Percentiles rank a stretch among this genome's conserved stretches.
Conservation (phyloP, 208 protist genomes). For the Leishmania gerbilli region DNA sequence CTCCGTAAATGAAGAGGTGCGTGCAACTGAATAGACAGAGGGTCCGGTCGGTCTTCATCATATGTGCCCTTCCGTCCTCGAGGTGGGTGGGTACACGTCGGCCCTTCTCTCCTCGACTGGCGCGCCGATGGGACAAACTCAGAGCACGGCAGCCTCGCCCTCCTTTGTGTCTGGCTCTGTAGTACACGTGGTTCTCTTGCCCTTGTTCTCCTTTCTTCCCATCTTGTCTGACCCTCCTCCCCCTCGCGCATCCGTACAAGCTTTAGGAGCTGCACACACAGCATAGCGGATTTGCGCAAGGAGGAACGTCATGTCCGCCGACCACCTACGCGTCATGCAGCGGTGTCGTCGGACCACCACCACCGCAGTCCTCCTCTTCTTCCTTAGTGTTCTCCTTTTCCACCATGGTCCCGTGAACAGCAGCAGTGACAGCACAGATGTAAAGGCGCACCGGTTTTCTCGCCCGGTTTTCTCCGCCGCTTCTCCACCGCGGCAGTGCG, state of each 20-base stretch:
- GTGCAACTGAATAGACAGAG: background rate
- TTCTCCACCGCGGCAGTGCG: slow-evolving; percentile 8
- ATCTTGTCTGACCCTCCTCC: background rate
- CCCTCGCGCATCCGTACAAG: background rate
- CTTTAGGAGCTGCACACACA: background rate
- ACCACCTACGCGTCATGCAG: background rate
- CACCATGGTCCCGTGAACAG: background rate
- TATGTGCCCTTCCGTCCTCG: background rate
- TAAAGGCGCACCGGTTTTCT: background rate
- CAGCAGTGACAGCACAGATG: no score
- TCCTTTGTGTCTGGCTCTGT: background rate
- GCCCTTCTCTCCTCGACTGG: background rate
- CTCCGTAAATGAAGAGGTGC: background rate
- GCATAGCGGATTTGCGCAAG: background rate
- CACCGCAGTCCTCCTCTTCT: background rate
- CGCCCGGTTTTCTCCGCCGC: slow-evolving; percentile 7
- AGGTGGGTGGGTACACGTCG: background rate
- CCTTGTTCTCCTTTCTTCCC: no score
- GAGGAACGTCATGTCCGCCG: background rate
- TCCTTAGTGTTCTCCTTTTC: background rate
- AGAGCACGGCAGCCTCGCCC: background rate
- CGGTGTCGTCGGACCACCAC: background rate
- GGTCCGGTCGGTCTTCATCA: background rate
- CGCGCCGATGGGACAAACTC: background rate
- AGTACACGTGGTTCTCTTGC: background rate